Base-by-base conservation (phyloP, 495 filamentous ascomycete genomes). In the Trypethelium eluteriae region DNA sequence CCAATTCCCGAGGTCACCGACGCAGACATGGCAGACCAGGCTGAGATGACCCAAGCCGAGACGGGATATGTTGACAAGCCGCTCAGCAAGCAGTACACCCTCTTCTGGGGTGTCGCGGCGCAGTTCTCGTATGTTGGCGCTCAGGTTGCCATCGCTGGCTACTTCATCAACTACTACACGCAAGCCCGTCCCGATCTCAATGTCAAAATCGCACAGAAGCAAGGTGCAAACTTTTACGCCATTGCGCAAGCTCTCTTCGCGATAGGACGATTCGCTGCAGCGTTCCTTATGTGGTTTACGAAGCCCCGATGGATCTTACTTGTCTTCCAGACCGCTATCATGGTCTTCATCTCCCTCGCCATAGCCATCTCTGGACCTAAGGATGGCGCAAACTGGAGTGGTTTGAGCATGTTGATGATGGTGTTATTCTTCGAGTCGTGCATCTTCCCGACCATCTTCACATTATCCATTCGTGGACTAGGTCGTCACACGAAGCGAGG, bases 91-190 rank as follows among this genome's bases (percentile, higher is more conserved):
- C 85, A 90, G 67, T 88, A 86, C 73, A 83, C 79, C 7, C 79
- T 91, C 3, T 89, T 90, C 78, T 84, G 83, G 70, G 88, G 84
- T 16, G 81, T 85, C 0, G 81, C 80, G 38, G 82, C 87, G 4
- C 87, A 91, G 71, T 90, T 90, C 74, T 89, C 85, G 74, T 92
- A 89, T 72, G 83, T 84, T 2, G 88, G 88, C 39, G 81, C 85
- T 32, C 87, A 90, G 73, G 85, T 89, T 38, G 85, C 81, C 50
- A 82, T 87, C 62, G 85, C 85, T 14, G 62, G 74, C 18, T 80
- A 82, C 69, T 83, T 85, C 73, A 82, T 84, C 68, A 82, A 81
- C 66, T 83, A 79, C 71, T 75, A 70, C 49, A 71, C 69, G 1
- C 68, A 75, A 67, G 69, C 71, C 0, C 67, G 69, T 16, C 73